phyloP scores from a whole-genome alignment of 225 moss, liverwort and hornwort species.

The Marchantia paleacea region DNA sequence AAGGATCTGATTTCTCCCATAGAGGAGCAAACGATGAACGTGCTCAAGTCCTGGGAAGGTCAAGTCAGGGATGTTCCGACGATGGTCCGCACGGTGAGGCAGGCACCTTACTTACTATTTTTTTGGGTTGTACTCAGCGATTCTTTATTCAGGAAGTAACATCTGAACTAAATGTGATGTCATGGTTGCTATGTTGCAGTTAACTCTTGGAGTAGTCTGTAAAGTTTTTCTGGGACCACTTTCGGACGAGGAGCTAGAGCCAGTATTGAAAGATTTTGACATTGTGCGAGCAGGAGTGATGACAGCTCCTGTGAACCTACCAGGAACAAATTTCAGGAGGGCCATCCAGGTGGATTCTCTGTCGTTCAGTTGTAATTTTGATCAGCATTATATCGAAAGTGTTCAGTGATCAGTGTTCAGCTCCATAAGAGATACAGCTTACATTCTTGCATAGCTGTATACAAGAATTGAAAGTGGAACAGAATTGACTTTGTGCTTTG shows the following conservation, averaged over 20 bases:
- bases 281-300: background rate
- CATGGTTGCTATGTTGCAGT: too few species aligned
- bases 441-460: too few species aligned
- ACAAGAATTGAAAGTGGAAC: too few species aligned
- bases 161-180: too few species aligned
- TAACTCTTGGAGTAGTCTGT: too few species aligned
- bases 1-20: background rate
- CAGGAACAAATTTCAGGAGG: background rate
- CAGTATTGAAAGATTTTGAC: background rate
- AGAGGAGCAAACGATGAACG: background rate
- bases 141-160: too few species aligned
- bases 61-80: background rate
- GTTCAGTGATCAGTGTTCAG: too few species aligned
- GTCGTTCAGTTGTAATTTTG: too few species aligned
- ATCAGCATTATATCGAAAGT: too few species aligned
- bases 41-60: background rate
- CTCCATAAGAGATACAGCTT: too few species aligned
- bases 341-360: background rate
- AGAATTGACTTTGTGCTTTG: too few species aligned
- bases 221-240: background rate
- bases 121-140: too few species aligned
- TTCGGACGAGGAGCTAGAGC: background rate
- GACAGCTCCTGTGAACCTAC: background rate
- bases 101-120: background rate
- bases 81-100: slow-evolving; percentile 5